These are phyloP conservation scores for Lepidium aucheri DNA, from an alignment of 345 rosid species.

Conservation along the genomic window DNA sequence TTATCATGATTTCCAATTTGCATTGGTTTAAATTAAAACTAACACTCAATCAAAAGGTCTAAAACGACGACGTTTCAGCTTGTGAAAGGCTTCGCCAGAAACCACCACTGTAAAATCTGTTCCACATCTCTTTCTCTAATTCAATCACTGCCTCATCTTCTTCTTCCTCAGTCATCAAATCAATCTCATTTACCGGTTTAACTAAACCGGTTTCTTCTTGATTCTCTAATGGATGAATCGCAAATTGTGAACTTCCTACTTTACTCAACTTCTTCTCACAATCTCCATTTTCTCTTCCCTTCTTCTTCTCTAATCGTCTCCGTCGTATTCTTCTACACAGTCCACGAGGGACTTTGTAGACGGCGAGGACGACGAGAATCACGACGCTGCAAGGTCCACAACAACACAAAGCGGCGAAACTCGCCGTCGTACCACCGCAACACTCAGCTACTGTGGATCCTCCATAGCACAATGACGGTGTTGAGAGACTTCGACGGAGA, in stretches of 20 bases:
- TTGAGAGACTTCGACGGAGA: constrained; percentile 3
- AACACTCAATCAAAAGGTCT: background rate
- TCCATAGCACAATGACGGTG: background rate
- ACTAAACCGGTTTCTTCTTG: background rate
- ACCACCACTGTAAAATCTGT: constrained; percentile 42
- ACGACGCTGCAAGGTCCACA: constrained; percentile 55
- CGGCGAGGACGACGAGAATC: constrained; percentile 37
- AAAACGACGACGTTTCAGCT: constrained; percentile 19
- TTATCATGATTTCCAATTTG: background rate
- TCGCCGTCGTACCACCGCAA: constrained; percentile 56
- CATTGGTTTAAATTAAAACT: background rate
- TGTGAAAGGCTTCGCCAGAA: constrained; percentile 62
- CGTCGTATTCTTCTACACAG: constrained; percentile 27
- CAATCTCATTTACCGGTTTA: background rate
- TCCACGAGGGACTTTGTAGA: constrained; percentile 46
- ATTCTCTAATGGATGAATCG: constrained; percentile 21
- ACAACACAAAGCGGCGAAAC: constrained; percentile 55
- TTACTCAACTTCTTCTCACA: constrained; percentile 10
- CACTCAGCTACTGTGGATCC: constrained; percentile 21
- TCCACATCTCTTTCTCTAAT: constrained; percentile 58
- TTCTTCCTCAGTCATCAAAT: constrained; percentile 12
- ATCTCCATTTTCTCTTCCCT: background rate
- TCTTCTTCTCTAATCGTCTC: constrained; percentile 9
- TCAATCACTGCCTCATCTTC: constrained; percentile 32
- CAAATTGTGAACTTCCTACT: constrained; percentile 23